Percentiles rank a stretch among this genome's conserved stretches.
Conservation (phyloP, 2,329 filamentous ascomycete genomes). For the Arthrinium phaeospermum region DNA sequence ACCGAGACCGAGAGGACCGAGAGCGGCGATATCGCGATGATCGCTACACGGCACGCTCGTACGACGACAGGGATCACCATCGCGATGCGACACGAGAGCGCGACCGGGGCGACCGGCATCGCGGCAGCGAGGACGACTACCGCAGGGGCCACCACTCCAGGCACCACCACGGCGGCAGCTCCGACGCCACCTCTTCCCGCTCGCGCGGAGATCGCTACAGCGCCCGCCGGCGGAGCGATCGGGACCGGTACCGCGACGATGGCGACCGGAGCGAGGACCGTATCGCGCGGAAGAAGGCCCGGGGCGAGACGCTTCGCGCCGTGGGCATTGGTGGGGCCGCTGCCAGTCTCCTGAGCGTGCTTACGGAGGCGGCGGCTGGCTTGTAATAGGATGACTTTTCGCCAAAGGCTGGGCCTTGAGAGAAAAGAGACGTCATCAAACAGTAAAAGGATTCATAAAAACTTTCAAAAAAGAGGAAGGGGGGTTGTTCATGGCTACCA, state of each 20-base stretch:
- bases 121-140: constrained; percentile 35
- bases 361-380: constrained; percentile 59
- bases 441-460: background rate
- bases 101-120: constrained; percentile 34
- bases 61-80: constrained; percentile 32
- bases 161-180: constrained; percentile 21
- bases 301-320: constrained; percentile 60
- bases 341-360: constrained; percentile 61
- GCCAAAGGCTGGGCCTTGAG: background rate
- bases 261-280: constrained; percentile 41
- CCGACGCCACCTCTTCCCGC: background rate
- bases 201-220: constrained; percentile 37
- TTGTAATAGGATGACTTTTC: constrained; percentile 7
- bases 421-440: background rate
- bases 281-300: constrained; percentile 49
- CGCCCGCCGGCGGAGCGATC: constrained; percentile 46
- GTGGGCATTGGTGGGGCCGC: constrained; percentile 67
- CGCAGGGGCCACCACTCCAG: constrained; percentile 29
- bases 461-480: background rate
- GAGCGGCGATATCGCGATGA: constrained; percentile 35
- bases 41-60: constrained; percentile 27
- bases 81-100: constrained; percentile 28
- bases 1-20: background rate
- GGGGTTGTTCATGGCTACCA: background rate
- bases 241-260: constrained; percentile 40